Conservation (phyloP, 1,139 yeast genomes). For the Kodamaea ohmeri region DNA sequence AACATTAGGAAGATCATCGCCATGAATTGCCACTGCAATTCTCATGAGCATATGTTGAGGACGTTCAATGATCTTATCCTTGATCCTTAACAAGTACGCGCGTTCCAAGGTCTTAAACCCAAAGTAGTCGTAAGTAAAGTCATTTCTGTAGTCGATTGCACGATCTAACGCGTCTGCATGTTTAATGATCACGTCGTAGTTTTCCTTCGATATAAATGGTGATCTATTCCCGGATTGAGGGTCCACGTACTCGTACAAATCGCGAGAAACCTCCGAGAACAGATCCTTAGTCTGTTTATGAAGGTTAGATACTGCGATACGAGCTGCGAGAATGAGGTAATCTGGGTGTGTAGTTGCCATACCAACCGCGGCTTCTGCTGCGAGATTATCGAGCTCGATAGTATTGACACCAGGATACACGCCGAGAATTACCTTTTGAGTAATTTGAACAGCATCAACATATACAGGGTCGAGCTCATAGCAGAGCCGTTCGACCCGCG, state of each 20-base stretch:
- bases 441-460: constrained; percentile 85
- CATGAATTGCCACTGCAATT: constrained; percentile 54
- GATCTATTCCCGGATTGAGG: constrained; percentile 69
- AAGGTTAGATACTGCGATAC: constrained; percentile 87
- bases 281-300: constrained; percentile 92
- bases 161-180: constrained; percentile 73
- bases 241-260: constrained; percentile 66
- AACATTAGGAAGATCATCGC: constrained; percentile 35
- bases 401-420: constrained; percentile 97
- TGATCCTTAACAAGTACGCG: constrained; percentile 41
- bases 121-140: constrained; percentile 31
- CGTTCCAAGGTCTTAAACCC: constrained; percentile 53
- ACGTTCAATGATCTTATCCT: constrained; percentile 41
- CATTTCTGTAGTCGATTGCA: constrained; percentile 37
- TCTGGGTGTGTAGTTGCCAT: constrained; percentile 98
- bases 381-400: constrained; percentile 84
- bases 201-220: constrained; percentile 79
- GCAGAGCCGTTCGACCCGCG: constrained; percentile 55
- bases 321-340: constrained; percentile 90
- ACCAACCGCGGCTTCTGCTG: constrained; percentile 96
- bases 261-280: constrained; percentile 74
- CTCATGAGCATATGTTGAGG: constrained; percentile 52
- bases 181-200: constrained; percentile 59
- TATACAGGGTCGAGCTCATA: constrained; percentile 81
- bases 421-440: constrained; percentile 85